phyloP scores from a whole-genome alignment of 1,284 basidiomycete species.

The Moesziomyces antarcticus region DNA sequence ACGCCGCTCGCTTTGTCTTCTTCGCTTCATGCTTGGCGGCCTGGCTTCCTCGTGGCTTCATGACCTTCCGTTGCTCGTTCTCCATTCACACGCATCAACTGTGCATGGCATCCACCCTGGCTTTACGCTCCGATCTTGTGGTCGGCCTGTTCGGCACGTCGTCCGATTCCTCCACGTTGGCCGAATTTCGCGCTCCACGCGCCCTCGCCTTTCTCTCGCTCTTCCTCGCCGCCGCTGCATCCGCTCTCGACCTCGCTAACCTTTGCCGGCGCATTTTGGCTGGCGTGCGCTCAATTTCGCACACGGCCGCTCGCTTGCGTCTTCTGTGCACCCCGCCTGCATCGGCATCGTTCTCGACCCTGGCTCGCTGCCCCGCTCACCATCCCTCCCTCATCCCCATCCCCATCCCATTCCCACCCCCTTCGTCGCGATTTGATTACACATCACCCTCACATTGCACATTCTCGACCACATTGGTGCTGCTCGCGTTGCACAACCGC shows the following conservation, averaged over 20 bases:
- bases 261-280: too few species aligned
- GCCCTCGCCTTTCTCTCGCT: too few species aligned
- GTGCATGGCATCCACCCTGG: too few species aligned
- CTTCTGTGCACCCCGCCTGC: conserved; percentile 1
- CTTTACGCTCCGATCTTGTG: too few species aligned
- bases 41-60: not conserved
- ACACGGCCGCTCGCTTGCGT: not conserved
- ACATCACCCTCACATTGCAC: not conserved
- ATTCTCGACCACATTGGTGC: conserved; percentile 2
- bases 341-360: conserved; percentile 5
- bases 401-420: not conserved
- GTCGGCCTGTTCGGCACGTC: not conserved
- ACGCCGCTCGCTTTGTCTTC: not conserved
- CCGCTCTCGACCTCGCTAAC: not conserved
- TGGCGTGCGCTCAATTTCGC: not conserved
- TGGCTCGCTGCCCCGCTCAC: conserved; percentile 7
- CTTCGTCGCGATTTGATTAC: not conserved
- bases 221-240: too few species aligned
- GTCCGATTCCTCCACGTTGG: not conserved
- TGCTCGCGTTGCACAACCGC: not conserved
- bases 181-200: not conserved
- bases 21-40: too few species aligned
- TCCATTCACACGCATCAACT: not conserved
- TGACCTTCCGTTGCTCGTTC: not conserved
- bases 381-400: not conserved